Evolutionary conservation across 1,284 basidiomycete species (phyloP).

Genomic region (Cutaneotrichosporon cutaneum): DNA sequence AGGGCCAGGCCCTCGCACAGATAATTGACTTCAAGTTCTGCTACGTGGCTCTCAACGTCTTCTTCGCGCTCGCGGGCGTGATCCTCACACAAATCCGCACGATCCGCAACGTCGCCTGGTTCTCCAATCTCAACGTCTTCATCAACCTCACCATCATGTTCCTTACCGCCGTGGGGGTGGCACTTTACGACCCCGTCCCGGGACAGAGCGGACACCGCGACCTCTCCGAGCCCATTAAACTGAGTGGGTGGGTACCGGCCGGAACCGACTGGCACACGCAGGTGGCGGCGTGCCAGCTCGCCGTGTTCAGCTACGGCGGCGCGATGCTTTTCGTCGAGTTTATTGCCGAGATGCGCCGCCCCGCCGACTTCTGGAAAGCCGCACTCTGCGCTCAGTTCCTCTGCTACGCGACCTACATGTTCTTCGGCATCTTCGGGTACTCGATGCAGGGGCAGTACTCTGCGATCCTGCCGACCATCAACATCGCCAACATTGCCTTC

Average conservation of each 20-base stretch:
- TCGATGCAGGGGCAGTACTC: slow-evolving; percentile 64
- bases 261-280: slow-evolving; percentile 52
- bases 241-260: slow-evolving; percentile 54
- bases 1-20: slow-evolving; percentile 13
- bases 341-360: slow-evolving; percentile 69
- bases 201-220: slow-evolving; percentile 52
- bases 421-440: slow-evolving; percentile 56
- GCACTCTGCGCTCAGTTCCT: slow-evolving; percentile 62
- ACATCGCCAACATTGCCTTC: slow-evolving; percentile 57
- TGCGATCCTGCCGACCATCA: slow-evolving; percentile 62
- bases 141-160: slow-evolving; percentile 17
- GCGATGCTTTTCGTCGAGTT: slow-evolving; percentile 61
- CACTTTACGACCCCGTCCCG: slow-evolving; percentile 51
- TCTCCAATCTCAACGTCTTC: slow-evolving; percentile 19
- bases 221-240: slow-evolving; percentile 55
- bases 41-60: slow-evolving; percentile 15
- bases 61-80: slow-evolving; percentile 17
- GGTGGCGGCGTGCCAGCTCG: slow-evolving; percentile 59
- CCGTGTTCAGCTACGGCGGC: slow-evolving; percentile 60
- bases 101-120: slow-evolving; percentile 16
- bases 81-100: slow-evolving; percentile 18
- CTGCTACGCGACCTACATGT: slow-evolving; percentile 57
- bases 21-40: slow-evolving; percentile 21
- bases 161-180: slow-evolving; percentile 14
- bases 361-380: slow-evolving; percentile 71